Percentiles rank a stretch among this genome's conserved stretches.
Evolutionary conservation across 768 basidiomycete genomes (phyloP).

Genomic region (Cyclocybe cylindracea): DNA sequence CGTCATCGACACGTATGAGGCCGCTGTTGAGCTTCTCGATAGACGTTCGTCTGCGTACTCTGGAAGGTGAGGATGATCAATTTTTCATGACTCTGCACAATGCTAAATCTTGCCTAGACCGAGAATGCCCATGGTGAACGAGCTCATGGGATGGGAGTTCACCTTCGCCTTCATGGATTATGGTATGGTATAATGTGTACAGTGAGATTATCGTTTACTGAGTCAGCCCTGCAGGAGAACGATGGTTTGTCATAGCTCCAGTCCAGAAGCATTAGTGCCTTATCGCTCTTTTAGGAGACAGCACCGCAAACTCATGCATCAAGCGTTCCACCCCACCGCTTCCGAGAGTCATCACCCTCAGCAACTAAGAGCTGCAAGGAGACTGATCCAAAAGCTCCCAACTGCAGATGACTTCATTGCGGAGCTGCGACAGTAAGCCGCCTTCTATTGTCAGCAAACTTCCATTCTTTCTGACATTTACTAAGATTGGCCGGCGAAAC

Average conservation of each 20-base stretch:
- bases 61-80: constrained; percentile 16
- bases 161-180: constrained; percentile 11
- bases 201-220: not conserved
- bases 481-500: constrained; percentile 30
- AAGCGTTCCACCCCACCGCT: constrained; percentile 12
- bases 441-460: not conserved
- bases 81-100: no score
- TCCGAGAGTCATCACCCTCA: constrained; percentile 22
- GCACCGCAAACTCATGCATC: constrained; percentile 13
- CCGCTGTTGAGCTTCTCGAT: constrained; percentile 41
- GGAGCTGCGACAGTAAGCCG: constrained; percentile 34
- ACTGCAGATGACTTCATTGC: constrained; percentile 30
- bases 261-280: not conserved
- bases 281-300: constrained; percentile 1
- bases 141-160: constrained; percentile 21
- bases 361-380: constrained; percentile 27
- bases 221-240: not conserved
- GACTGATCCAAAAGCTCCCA: constrained; percentile 29
- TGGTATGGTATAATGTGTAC: not conserved
- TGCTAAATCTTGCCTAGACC: not conserved
- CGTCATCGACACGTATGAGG: constrained; percentile 36
- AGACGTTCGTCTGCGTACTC: constrained; percentile 43
- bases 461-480: not conserved
- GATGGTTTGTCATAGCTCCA: no score
- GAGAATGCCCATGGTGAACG: constrained; percentile 17